These are phyloP conservation scores for Cercospora zeae-maydis DNA, from an alignment of 2,329 filamentous ascomycete genomes.

Conservation along the genomic window DNA sequence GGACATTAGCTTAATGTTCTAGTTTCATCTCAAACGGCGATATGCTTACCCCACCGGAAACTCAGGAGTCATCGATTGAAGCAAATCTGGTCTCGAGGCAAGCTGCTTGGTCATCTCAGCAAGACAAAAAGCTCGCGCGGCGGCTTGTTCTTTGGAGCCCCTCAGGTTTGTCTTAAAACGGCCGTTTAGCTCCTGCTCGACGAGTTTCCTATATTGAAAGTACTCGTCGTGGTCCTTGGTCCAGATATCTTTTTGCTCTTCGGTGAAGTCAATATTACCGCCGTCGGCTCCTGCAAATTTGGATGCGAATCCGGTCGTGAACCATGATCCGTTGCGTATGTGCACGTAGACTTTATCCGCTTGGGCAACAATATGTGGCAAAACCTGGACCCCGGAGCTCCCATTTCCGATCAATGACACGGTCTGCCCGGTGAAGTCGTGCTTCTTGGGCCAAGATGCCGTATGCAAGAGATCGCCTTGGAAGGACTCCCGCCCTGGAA, in stretches of 20 bases:
- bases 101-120: too few species aligned
- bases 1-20: too few species aligned
- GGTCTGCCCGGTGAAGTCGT: slow-evolving; percentile 33
- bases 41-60: too few species aligned
- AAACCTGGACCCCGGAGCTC: slow-evolving; percentile 39
- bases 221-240: slow-evolving; percentile 42
- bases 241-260: slow-evolving; percentile 39
- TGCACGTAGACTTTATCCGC: not conserved
- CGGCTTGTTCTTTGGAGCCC: too few species aligned
- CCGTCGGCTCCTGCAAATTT: slow-evolving; percentile 45
- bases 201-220: slow-evolving; percentile 45
- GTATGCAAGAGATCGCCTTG: slow-evolving; percentile 40
- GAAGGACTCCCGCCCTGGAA: slow-evolving; percentile 39
- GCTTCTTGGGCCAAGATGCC: slow-evolving; percentile 38
- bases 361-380: slow-evolving; percentile 28
- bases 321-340: slow-evolving; percentile 2
- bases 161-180: slow-evolving; percentile 41
- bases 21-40: too few species aligned
- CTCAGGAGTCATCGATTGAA: too few species aligned
- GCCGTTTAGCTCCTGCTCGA: slow-evolving; percentile 50
- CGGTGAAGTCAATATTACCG: slow-evolving; percentile 46
- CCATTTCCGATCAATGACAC: slow-evolving; percentile 41
- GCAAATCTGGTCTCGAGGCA: too few species aligned
- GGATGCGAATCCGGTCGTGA: slow-evolving; percentile 39
- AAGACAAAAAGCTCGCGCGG: too few species aligned